Conservation (phyloP, 345 rosid genomes). For the Brassica juncea region DNA sequence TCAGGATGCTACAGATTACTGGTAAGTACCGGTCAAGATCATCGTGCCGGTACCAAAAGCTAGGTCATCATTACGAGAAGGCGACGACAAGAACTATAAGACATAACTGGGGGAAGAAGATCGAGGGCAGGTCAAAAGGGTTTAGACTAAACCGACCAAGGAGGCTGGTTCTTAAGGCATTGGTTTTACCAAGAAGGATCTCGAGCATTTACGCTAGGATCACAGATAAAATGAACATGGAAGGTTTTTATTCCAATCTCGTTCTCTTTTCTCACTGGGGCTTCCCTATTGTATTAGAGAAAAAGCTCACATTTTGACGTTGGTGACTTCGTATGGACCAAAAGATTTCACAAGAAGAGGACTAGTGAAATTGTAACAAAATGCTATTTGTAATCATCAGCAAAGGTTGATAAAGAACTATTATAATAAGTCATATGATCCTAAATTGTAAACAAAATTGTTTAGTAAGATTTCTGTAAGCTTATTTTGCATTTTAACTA, state of each 20-base stretch:
- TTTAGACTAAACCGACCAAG: slow-evolving; percentile 52
- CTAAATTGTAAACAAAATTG: neutral
- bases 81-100: slow-evolving; percentile 37
- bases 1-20: slow-evolving; percentile 28
- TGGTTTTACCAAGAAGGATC: slow-evolving; percentile 43
- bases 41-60: slow-evolving; percentile 46
- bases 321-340: slow-evolving; percentile 17
- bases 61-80: slow-evolving; percentile 35
- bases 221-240: slow-evolving; percentile 46
- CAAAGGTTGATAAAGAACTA: neutral
- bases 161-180: slow-evolving; percentile 47
- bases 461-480: neutral
- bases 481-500: neutral
- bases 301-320: slow-evolving; percentile 20
- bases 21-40: slow-evolving; percentile 26
- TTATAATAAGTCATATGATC: neutral
- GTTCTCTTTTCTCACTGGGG: slow-evolving; percentile 66
- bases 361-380: neutral
- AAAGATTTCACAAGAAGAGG: neutral
- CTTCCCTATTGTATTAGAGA: slow-evolving; percentile 44
- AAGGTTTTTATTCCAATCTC: slow-evolving; percentile 50
- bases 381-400: neutral
- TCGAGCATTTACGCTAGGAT: slow-evolving; percentile 46
- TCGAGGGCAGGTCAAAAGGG: slow-evolving; percentile 46
- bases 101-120: slow-evolving; percentile 41